phyloP scores from a whole-genome alignment of 2,329 filamentous ascomycete species.

The Trichoderma sp. region DNA sequence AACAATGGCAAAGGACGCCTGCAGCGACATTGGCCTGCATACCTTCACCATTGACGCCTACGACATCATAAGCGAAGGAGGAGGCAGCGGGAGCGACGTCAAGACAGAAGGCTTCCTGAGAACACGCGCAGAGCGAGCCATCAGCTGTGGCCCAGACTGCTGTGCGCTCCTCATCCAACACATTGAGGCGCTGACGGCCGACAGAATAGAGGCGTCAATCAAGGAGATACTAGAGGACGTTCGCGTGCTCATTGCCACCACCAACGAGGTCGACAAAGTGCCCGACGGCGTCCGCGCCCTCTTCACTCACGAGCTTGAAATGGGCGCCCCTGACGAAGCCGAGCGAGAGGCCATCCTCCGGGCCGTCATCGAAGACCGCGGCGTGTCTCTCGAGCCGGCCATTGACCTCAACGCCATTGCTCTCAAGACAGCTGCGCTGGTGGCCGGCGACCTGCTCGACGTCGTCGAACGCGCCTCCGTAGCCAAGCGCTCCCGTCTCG shows the following conservation, averaged over 20 bases:
- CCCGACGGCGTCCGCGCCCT: conserved; percentile 85
- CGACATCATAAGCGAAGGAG: conserved; percentile 88
- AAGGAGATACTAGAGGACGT: conserved; percentile 79
- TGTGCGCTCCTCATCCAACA: conserved; percentile 87
- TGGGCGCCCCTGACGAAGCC: conserved; percentile 87
- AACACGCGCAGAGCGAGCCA: conserved; percentile 81
- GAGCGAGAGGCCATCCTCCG: conserved; percentile 87
- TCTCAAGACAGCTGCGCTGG: conserved; percentile 91
- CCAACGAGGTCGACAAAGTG: conserved; percentile 92
- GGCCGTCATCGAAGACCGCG: conserved; percentile 73
- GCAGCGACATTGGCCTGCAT: conserved; percentile 86
- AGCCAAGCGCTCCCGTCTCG: conserved; percentile 73
- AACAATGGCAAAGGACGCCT: conserved; percentile 74
- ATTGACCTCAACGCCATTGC: conserved; percentile 85
- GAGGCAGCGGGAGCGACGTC: conserved; percentile 80
- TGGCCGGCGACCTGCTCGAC: conserved; percentile 91
- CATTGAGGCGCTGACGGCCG: conserved; percentile 86
- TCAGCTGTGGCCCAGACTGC: conserved; percentile 81
- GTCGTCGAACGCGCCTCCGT: conserved; percentile 88
- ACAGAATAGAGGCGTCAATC: conserved; percentile 83
- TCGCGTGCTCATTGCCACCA: conserved; percentile 87
- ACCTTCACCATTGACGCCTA: conserved; percentile 88
- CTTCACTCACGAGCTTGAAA: conserved; percentile 94
- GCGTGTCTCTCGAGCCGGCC: conserved; percentile 75
- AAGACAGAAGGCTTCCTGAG: conserved; percentile 92